Evolutionary conservation across 768 basidiomycete species (phyloP).

Genomic region (Lactifluus subvellereus): DNA sequence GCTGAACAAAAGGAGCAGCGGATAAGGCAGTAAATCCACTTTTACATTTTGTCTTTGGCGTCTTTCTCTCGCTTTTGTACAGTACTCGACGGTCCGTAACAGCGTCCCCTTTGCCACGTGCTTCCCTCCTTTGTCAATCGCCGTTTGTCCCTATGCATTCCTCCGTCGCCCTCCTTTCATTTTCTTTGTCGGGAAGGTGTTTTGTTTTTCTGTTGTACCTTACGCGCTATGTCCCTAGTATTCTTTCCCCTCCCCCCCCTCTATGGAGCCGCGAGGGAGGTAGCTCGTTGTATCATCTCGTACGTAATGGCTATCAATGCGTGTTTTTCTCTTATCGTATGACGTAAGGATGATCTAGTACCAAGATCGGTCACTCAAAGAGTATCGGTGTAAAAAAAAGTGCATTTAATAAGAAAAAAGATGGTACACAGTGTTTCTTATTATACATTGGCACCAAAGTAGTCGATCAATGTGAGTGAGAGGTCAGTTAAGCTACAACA

Average conservation of each 20-base stretch:
- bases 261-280: not conserved
- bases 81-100: not conserved
- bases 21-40: not conserved
- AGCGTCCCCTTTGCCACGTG: not conserved
- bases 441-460: slow-evolving; percentile 12
- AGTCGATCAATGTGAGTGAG: not conserved
- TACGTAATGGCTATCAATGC: slow-evolving; percentile 18
- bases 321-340: not conserved
- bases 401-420: slow-evolving; percentile 8
- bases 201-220: slow-evolving; percentile 10
- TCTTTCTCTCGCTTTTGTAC: slow-evolving; percentile 3
- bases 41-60: not conserved
- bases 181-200: slow-evolving; percentile 3
- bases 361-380: too few species aligned
- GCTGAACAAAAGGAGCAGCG: slow-evolving; percentile 47
- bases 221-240: slow-evolving; percentile 6
- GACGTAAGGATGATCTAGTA: too few species aligned
- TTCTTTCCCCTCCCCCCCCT: not conserved
- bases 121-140: not conserved
- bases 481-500: not conserved
- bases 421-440: slow-evolving; percentile 11
- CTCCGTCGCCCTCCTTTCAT: not conserved
- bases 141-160: slow-evolving; percentile 10
- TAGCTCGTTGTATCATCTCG: slow-evolving; percentile 17
- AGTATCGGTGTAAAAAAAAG: not conserved